Conservation (phyloP, 2,329 filamentous ascomycete genomes). For the Fusarium sacchari region DNA sequence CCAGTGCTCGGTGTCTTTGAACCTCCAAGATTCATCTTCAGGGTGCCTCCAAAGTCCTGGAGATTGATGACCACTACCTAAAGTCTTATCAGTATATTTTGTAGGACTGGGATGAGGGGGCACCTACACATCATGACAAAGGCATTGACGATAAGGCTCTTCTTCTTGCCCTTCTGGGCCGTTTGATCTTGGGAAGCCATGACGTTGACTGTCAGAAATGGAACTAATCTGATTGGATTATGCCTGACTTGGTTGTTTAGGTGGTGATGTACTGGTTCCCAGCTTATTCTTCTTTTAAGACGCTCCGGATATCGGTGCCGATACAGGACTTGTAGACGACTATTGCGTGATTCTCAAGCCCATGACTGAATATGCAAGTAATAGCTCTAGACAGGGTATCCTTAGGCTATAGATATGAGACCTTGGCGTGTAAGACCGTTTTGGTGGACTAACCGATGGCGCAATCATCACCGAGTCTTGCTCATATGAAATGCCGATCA, state of each 20-base stretch:
- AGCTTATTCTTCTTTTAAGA: constrained; percentile 17
- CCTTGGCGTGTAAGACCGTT: not conserved
- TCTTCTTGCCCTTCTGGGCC: constrained; percentile 47
- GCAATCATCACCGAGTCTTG: constrained; percentile 33
- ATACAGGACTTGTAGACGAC: not conserved
- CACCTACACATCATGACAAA: constrained; percentile 55
- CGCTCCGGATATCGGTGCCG: constrained; percentile 5
- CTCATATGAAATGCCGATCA: constrained; percentile 22
- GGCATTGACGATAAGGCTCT: constrained; percentile 53
- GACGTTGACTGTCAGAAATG: not conserved
- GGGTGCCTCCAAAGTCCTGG: constrained; percentile 68
- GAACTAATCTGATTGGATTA: not conserved
- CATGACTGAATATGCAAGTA: constrained; percentile 24
- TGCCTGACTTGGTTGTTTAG: not conserved
- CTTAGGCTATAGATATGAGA: not conserved
- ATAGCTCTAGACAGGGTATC: not conserved
- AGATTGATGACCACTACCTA: constrained; percentile 58
- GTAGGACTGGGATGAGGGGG: not conserved
- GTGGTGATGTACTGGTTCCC: not conserved
- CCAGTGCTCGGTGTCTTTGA: constrained; percentile 71
- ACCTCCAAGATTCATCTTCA: constrained; percentile 69
- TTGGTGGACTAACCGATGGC: constrained; percentile 21
- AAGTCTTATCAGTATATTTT: constrained; percentile 9
- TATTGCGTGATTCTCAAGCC: constrained; percentile 38
- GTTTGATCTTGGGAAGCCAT: constrained; percentile 29